A percentile compares a stretch with the other conserved stretches of the same genome.
Evolutionary conservation across 2,329 filamentous ascomycete genomes (phyloP).

Genomic region (Arthrobotrys megalospora): DNA sequence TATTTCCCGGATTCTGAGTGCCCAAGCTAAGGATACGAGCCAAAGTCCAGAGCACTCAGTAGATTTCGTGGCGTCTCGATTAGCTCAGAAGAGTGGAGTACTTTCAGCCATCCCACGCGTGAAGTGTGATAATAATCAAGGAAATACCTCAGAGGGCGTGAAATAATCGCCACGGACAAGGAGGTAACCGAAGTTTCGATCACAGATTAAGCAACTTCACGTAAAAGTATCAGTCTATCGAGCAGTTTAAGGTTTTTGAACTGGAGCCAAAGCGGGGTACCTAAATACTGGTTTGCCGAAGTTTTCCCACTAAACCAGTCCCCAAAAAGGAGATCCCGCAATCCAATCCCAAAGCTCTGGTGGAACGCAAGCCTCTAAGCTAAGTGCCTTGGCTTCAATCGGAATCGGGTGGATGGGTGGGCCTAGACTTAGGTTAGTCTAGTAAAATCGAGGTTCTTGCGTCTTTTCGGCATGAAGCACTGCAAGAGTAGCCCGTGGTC

Average conservation of each 20-base stretch:
- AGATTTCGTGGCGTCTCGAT: slow-evolving; percentile 38
- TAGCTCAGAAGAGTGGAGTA: slow-evolving; percentile 34
- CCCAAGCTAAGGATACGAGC: neutral
- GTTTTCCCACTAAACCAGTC: slow-evolving; percentile 25
- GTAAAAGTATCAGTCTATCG: neutral
- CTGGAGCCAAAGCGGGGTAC: slow-evolving; percentile 52
- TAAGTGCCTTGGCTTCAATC: slow-evolving; percentile 25
- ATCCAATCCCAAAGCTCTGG: slow-evolving; percentile 44
- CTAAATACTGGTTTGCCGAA: slow-evolving; percentile 33
- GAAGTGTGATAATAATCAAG: slow-evolving; percentile 27
- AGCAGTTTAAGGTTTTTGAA: neutral
- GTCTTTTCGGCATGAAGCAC: slow-evolving; percentile 18
- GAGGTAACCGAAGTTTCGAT: neutral
- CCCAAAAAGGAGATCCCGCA: slow-evolving; percentile 31
- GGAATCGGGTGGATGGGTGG: slow-evolving; percentile 21
- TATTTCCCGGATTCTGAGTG: neutral
- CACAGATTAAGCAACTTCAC: neutral
- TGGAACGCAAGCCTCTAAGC: slow-evolving; percentile 11
- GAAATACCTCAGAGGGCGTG: slow-evolving; percentile 29
- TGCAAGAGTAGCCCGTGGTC: slow-evolving; percentile 14
- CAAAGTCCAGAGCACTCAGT: slow-evolving; percentile 7
- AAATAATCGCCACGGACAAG: slow-evolving; percentile 3
- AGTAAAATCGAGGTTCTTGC: slow-evolving; percentile 15
- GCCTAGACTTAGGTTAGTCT: neutral
- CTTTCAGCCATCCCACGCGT: slow-evolving; percentile 39